These are phyloP conservation scores for Apophysomyces ossiformis DNA, from an alignment of 371 early-diverging fungal genomes.

Conservation along the genomic window DNA sequence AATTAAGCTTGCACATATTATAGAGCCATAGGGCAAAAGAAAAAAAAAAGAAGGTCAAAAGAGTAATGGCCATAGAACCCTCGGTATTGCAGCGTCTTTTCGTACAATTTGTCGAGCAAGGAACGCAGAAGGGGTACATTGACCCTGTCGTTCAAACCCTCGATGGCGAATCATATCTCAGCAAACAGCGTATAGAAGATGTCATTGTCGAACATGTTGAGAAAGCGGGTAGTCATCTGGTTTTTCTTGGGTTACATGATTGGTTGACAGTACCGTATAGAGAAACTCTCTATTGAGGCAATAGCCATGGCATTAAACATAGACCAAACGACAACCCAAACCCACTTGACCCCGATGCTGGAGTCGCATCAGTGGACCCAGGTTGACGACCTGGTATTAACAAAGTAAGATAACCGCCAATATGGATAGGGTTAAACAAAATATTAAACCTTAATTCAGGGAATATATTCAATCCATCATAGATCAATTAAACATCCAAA, in stretches of 20 bases:
- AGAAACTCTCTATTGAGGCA: constrained; percentile 18
- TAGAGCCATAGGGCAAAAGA: too few relatives aligned
- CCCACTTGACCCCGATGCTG: constrained; percentile 21
- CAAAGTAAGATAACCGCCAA: not conserved
- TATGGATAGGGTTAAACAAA: not conserved
- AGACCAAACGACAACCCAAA: constrained; percentile 14
- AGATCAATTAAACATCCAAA: constrained; percentile 7
- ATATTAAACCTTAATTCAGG: constrained; percentile 5
- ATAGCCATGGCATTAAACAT: constrained; percentile 21
- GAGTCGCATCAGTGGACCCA: constrained; percentile 20
- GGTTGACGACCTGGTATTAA: constrained; percentile 21
- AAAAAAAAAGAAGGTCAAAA: not conserved
- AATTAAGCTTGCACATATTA: not conserved
- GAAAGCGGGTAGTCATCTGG: constrained; percentile 7
- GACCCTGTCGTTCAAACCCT: constrained; percentile 15
- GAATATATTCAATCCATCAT: constrained; percentile 1
- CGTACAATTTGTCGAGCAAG: constrained; percentile 24
- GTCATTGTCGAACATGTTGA: constrained; percentile 8
- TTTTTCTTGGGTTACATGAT: not conserved
- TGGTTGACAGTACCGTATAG: constrained; percentile 12
- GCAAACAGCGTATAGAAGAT: constrained; percentile 8
- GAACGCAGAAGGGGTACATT: constrained; percentile 18
- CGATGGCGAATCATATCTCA: constrained; percentile 19
- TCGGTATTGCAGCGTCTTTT: constrained; percentile 14
- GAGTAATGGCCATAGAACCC: constrained; percentile 10